These are phyloP conservation scores for Leccinum holopus DNA, from an alignment of 1,284 basidiomycete genomes.

Conservation along the genomic window DNA sequence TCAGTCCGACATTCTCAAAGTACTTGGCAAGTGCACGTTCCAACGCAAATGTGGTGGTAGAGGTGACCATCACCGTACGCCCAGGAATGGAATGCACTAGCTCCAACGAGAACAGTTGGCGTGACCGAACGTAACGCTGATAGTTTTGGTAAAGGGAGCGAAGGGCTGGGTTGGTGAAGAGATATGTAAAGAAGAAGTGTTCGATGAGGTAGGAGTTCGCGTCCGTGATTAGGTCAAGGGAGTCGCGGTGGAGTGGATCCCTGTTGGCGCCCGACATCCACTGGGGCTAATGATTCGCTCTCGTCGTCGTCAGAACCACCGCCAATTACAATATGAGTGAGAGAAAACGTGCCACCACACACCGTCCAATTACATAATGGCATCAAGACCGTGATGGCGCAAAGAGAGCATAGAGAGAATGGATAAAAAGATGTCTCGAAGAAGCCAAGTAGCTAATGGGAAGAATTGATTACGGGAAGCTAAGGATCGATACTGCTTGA, in stretches of 20 bases:
- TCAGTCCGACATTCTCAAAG: too few species aligned
- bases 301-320: slow-evolving; percentile 57
- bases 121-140: too few species aligned
- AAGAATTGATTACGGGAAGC: slow-evolving; percentile 30
- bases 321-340: slow-evolving; percentile 60
- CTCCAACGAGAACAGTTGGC: too few species aligned
- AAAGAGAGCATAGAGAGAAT: slow-evolving; percentile 67
- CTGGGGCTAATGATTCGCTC: slow-evolving; percentile 44
- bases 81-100: too few species aligned
- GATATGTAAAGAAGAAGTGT: slow-evolving; percentile 91
- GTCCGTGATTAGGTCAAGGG: slow-evolving; percentile 83
- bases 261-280: slow-evolving; percentile 29
- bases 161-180: slow-evolving; percentile 86
- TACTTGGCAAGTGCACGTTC: too few species aligned
- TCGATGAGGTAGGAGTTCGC: slow-evolving; percentile 83
- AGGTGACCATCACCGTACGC: too few species aligned
- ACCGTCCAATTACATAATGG: slow-evolving; percentile 83
- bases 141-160: slow-evolving; percentile 76
- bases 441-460: slow-evolving; percentile 52
- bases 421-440: slow-evolving; percentile 80
- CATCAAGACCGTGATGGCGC: slow-evolving; percentile 82
- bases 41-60: too few species aligned
- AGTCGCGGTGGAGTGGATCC: slow-evolving; percentile 50
- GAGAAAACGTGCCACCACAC: slow-evolving; percentile 21
- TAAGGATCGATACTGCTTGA: too few species aligned